These are phyloP conservation scores for Aspergillus mulundensis DNA, from an alignment of 495 filamentous ascomycete species.

Conservation along the genomic window DNA sequence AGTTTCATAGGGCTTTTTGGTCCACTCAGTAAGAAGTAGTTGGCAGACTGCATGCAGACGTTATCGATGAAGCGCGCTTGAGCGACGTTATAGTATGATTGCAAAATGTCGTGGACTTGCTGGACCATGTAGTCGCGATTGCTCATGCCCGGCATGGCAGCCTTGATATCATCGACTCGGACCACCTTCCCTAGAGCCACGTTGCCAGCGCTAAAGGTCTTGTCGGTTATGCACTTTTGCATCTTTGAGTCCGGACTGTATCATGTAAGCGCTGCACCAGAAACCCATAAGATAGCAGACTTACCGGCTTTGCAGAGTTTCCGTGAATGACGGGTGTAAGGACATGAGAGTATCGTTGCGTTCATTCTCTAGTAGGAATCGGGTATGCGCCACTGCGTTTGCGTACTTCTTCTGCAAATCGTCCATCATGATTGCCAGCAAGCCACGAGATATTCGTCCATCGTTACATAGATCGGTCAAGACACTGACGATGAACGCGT, in stretches of 20 bases:
- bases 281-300: neutral
- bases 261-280: neutral
- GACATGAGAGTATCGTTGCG: slow-evolving; percentile 43
- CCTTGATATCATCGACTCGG: neutral
- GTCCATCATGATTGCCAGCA: slow-evolving; percentile 42
- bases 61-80: slow-evolving; percentile 54
- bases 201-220: neutral
- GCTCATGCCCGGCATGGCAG: slow-evolving; percentile 30
- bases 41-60: slow-evolving; percentile 43
- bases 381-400: slow-evolving; percentile 37
- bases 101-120: slow-evolving; percentile 55
- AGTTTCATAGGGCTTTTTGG: slow-evolving; percentile 29
- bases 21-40: slow-evolving; percentile 33
- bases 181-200: neutral
- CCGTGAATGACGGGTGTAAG: slow-evolving; percentile 51
- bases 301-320: slow-evolving; percentile 37
- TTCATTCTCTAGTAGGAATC: slow-evolving; percentile 49
- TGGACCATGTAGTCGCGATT: slow-evolving; percentile 45
- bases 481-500: slow-evolving; percentile 41
- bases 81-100: slow-evolving; percentile 59
- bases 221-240: slow-evolving; percentile 7
- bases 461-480: slow-evolving; percentile 39
- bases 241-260: slow-evolving; percentile 5
- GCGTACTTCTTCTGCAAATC: slow-evolving; percentile 40
- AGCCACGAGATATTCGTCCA: slow-evolving; percentile 26